Evolutionary conservation across 139 green algal species (phyloP).

Genomic region (Picochlorum sp.): DNA sequence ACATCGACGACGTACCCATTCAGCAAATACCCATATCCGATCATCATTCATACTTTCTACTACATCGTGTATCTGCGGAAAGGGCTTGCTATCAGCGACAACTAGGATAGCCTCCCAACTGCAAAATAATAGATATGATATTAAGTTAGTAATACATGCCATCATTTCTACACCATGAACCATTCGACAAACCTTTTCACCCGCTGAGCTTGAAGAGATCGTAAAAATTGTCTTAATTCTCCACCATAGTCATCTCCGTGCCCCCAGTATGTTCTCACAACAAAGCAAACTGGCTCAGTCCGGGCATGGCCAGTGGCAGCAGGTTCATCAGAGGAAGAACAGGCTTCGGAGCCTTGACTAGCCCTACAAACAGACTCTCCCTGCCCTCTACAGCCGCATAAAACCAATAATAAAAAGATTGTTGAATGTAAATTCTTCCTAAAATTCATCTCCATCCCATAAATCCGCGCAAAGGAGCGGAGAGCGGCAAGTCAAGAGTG

Average conservation of each 20-base stretch:
- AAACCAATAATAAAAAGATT: no score
- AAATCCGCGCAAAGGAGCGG: no score
- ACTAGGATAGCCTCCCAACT: slow-evolving; percentile 65
- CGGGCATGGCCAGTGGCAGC: neutral
- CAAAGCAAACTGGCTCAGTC: slow-evolving; percentile 20
- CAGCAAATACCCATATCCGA: slow-evolving; percentile 54
- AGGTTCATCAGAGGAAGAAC: neutral
- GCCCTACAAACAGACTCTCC: no score
- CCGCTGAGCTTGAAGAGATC: slow-evolving; percentile 36
- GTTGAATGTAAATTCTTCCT: no score
- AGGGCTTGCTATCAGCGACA: slow-evolving; percentile 57
- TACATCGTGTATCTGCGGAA: slow-evolving; percentile 50
- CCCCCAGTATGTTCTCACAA: slow-evolving; percentile 59
- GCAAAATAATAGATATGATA: neutral
- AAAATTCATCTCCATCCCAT: no score
- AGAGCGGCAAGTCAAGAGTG: no score
- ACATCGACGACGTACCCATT: slow-evolving; percentile 45
- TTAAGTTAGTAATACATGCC: neutral
- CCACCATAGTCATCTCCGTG: slow-evolving; percentile 33
- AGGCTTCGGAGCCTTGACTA: no score
- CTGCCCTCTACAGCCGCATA: no score
- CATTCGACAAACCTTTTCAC: slow-evolving; percentile 14
- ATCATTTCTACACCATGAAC: neutral
- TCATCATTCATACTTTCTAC: slow-evolving; percentile 44
- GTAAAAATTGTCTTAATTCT: slow-evolving; percentile 32